Conservation (phyloP, 2,329 filamentous ascomycete genomes). For the Orbilia blumenaviensis region DNA sequence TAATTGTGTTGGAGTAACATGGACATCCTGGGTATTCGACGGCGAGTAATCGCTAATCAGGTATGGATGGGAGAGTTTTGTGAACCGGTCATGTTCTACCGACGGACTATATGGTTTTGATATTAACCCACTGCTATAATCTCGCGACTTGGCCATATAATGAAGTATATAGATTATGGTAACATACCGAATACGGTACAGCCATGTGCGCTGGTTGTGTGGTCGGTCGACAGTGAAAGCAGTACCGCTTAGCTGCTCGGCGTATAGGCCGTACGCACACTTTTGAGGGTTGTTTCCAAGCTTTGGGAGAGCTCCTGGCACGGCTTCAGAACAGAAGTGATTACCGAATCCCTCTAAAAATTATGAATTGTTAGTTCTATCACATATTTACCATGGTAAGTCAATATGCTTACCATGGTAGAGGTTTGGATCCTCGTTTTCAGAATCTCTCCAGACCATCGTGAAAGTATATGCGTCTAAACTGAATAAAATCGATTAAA, state of each 20-base stretch:
- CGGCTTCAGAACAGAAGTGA: constrained; percentile 49
- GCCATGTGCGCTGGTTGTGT: constrained; percentile 76
- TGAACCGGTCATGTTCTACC: constrained; percentile 50
- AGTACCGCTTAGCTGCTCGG: constrained; percentile 79
- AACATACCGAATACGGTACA: constrained; percentile 69
- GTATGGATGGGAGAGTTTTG: constrained; percentile 58
- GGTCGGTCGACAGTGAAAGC: constrained; percentile 75
- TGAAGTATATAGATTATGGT: constrained; percentile 55
- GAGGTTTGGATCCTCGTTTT: constrained; percentile 50
- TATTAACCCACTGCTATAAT: background rate
- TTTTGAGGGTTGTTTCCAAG: constrained; percentile 80
- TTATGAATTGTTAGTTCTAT: background rate
- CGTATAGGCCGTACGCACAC: constrained; percentile 78
- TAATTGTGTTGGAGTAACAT: constrained; percentile 81
- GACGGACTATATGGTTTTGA: constrained; percentile 21
- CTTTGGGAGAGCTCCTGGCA: constrained; percentile 41
- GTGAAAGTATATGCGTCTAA: background rate
- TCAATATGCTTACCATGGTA: constrained; percentile 30
- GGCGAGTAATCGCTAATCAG: constrained; percentile 63
- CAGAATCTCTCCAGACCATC: constrained; percentile 44
- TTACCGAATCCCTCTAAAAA: constrained; percentile 51
- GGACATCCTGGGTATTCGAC: constrained; percentile 64
- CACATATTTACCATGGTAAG: background rate
- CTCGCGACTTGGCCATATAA: constrained; percentile 53
- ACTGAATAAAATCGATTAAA: background rate